phyloP scores from a whole-genome alignment of 1,284 basidiomycete species.

The Peniophora sp. region DNA sequence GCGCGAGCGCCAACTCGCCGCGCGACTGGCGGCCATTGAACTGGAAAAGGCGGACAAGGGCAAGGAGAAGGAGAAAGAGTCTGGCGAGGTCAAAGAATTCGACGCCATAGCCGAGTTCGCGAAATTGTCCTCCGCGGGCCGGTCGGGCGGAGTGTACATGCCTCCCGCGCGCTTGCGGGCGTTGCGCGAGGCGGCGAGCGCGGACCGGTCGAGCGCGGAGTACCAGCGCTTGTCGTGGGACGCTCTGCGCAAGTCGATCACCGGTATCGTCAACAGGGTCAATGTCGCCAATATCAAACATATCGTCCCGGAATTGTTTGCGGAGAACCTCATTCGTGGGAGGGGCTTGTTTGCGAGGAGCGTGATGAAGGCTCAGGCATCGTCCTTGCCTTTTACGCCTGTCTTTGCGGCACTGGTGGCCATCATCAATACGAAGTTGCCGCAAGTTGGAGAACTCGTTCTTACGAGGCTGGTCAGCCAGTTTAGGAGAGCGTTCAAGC shows the following conservation, averaged over 20 bases:
- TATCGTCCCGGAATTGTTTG: conserved; percentile 89
- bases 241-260: conserved; percentile 94
- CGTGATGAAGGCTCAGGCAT: conserved; percentile 95
- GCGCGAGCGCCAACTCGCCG: conserved; percentile 71
- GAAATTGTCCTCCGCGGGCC: conserved; percentile 60
- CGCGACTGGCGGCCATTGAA: conserved; percentile 65
- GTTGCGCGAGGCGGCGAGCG: conserved; percentile 79
- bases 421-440: conserved; percentile 96
- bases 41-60: conserved; percentile 52
- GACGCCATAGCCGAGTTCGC: conserved; percentile 77
- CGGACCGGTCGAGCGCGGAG: conserved; percentile 86
- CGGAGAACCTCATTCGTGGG: conserved; percentile 88
- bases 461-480: conserved; percentile 88
- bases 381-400: conserved; percentile 96
- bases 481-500: conserved; percentile 91
- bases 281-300: conserved; percentile 96
- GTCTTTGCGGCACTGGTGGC: conserved; percentile 93
- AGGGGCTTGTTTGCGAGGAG: conserved; percentile 86
- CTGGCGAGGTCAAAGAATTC: conserved; percentile 36
- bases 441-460: conserved; percentile 91
- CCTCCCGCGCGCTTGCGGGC: conserved; percentile 91
- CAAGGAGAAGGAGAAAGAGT: conserved; percentile 37
- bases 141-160: conserved; percentile 94
- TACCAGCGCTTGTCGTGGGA: conserved; percentile 98
- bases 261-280: conserved; percentile 99